Evolutionary conservation across 495 filamentous ascomycete genomes (phyloP), one percentile per base, ranked within the genome.

Genomic region (Clohesyomyces aquaticus): DNA sequence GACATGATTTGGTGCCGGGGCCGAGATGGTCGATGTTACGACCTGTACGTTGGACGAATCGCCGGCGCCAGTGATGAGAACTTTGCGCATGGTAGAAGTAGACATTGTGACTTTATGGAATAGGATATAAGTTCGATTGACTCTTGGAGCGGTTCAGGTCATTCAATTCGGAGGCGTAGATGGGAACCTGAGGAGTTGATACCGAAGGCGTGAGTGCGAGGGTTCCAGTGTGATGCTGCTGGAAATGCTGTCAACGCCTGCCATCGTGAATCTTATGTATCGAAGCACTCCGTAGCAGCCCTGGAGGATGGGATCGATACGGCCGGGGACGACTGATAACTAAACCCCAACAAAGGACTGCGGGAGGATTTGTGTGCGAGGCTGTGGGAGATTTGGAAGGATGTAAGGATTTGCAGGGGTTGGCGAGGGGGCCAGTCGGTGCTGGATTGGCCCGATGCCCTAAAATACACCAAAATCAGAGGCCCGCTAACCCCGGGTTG

Each of bases 41-140:
- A 79, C 65, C 27, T 59, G 62, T 29, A 77, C 27, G 38, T 72
- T 68, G 12, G 72, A 72, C 16, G 66, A 58, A 55, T 73, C 73
- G 46, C 77, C 75, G 52, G 70, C 75, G 32, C 64, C 59, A 35
- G 76, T 49, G 61, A 80, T 75, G 58, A 77, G 58, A 32, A 72
- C 77, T 71, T 79, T 79, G 68, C 77, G 77, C 48, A 77, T 79
- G 23, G 61, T 52, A 14, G 32, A 62, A 16, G 65, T 65, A 35
- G 68, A 26, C 68, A 71, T 67, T 18, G 22, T 59, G 50, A 12
- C 16, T 51, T 55, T 27, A 16, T 49, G 4, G 42, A 50, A 11
- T 38, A 6, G 32, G 14, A 6, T 38, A 38, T 6, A 38, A n/a
- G n/a, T n/a, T n/a, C n/a, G n/a, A n/a, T n/a, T n/a, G n/a, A n/a